Conservation (phyloP, 1,284 basidiomycete species). For the Ustilago xerochloae region DNA sequence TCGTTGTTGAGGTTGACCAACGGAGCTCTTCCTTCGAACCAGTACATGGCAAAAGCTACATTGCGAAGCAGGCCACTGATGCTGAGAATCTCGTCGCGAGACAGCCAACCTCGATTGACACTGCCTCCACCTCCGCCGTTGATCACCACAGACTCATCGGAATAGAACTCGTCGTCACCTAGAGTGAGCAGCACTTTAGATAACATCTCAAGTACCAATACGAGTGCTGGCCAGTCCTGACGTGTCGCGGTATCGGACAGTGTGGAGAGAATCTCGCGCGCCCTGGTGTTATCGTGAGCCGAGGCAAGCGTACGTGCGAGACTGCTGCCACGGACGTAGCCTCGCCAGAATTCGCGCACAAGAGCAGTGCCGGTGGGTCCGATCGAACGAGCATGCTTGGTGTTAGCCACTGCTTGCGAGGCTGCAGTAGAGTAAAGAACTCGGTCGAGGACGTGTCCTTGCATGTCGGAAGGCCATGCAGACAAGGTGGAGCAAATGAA, state of each 20-base stretch:
- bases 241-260: conserved; percentile 8
- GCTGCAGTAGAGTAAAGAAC: conserved; percentile 31
- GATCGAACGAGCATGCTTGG: conserved; percentile 11
- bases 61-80: conserved; percentile 80
- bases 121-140: conserved; percentile 12
- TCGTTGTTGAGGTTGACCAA: conserved; percentile 35
- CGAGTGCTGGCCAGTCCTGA: conserved; percentile 73
- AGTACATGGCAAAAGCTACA: conserved; percentile 83
- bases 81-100: conserved; percentile 80
- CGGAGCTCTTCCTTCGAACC: conserved; percentile 72
- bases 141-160: conserved; percentile 50
- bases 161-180: conserved; percentile 96
- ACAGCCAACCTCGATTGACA: conserved; percentile 69
- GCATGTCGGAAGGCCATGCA: conserved; percentile 52
- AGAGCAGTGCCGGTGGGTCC: conserved; percentile 43
- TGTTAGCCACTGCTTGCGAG: neutral
- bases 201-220: conserved; percentile 86
- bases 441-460: conserved; percentile 49
- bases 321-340: conserved; percentile 55
- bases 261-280: conserved; percentile 31
- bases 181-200: conserved; percentile 87
- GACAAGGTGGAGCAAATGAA: conserved; percentile 59
- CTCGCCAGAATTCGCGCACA: conserved; percentile 65
- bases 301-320: conserved; percentile 50
- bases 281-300: conserved; percentile 25